A percentile compares a stretch with the other conserved stretches of the same genome.
Evolutionary conservation across 2,329 filamentous ascomycete genomes (phyloP).

Genomic region (Nemania diffusa): DNA sequence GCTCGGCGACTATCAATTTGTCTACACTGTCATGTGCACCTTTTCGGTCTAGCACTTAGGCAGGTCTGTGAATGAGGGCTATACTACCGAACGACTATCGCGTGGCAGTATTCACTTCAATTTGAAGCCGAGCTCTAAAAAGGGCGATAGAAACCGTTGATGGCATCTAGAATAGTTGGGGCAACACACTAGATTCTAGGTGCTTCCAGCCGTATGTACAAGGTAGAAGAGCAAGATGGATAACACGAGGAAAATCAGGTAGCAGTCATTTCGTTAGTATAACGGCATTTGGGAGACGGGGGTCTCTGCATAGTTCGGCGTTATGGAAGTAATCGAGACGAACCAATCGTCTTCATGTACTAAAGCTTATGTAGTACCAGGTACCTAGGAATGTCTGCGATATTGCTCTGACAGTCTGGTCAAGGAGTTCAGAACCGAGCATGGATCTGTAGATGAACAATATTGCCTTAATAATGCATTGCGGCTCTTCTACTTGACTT

Average conservation of each 20-base stretch:
- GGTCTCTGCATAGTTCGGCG: conserved; percentile 31
- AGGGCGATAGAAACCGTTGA: not conserved
- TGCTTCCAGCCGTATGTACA: not conserved
- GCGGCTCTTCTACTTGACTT: not conserved
- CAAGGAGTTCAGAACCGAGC: not conserved
- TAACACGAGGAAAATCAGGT: not conserved
- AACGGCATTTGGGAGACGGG: conserved; percentile 16
- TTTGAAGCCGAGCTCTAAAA: not conserved
- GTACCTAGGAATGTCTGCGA: not conserved
- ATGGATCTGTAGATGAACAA: not conserved
- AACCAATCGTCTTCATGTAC: conserved; percentile 18
- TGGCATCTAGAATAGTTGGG: not conserved
- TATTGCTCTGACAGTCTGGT: not conserved
- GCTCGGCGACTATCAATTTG: not conserved
- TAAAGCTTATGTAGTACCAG: conserved; percentile 27
- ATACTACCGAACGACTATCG: not conserved
- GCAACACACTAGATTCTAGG: not conserved
- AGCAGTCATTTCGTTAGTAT: conserved; percentile 15
- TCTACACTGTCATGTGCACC: not conserved
- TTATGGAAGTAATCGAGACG: conserved; percentile 23
- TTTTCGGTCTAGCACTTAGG: not conserved
- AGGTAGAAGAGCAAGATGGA: not conserved
- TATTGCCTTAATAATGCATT: not conserved
- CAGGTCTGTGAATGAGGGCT: not conserved
- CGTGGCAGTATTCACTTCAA: not conserved